These are phyloP conservation scores for Vitis rupestris DNA, from an alignment of 164 flowering plant species.

Conservation along the genomic window DNA sequence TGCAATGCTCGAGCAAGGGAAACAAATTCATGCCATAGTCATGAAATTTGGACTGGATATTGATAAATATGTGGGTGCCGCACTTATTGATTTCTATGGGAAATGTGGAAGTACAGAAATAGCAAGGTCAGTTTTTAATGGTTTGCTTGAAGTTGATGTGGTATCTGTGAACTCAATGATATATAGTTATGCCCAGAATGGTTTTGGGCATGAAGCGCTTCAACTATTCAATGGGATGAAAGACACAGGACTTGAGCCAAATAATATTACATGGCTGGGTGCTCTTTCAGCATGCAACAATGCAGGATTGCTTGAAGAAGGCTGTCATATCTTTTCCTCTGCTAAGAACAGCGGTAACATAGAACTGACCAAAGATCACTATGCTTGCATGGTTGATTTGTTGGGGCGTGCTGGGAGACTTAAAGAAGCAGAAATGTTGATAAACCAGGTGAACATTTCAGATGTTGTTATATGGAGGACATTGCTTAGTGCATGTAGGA, in stretches of 20 bases:
- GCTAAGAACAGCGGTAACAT: conserved; percentile 10
- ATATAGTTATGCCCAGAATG: conserved; percentile 43
- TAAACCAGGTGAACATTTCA: conserved; percentile 29
- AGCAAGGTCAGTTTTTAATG: conserved; percentile 40
- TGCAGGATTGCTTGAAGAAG: conserved; percentile 50
- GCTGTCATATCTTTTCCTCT: conserved; percentile 39
- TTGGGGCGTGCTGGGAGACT: conserved; percentile 53
- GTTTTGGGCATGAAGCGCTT: conserved; percentile 45
- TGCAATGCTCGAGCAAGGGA: conserved; percentile 45
- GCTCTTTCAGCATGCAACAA: conserved; percentile 52
- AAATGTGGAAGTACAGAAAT: conserved; percentile 41
- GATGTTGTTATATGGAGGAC: conserved; percentile 55
- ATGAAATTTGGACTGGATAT: conserved; percentile 32
- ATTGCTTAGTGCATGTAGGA: conserved; percentile 45
- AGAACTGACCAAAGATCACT: conserved; percentile 38
- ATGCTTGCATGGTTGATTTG: conserved; percentile 55
- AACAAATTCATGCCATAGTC: conserved; percentile 39
- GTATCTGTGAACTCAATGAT: conserved; percentile 51
- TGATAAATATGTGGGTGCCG: conserved; percentile 35
- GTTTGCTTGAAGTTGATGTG: conserved; percentile 29
- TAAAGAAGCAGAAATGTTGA: conserved; percentile 44
- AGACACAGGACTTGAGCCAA: conserved; percentile 29
- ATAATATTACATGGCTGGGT: conserved; percentile 34
- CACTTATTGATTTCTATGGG: conserved; percentile 47
- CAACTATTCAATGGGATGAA: conserved; percentile 34